Evolutionary conservation across 225 moss, liverwort and hornwort genomes (phyloP), one percentile per base, ranked within the genome.

Genomic region (Marchantia paleacea): DNA sequence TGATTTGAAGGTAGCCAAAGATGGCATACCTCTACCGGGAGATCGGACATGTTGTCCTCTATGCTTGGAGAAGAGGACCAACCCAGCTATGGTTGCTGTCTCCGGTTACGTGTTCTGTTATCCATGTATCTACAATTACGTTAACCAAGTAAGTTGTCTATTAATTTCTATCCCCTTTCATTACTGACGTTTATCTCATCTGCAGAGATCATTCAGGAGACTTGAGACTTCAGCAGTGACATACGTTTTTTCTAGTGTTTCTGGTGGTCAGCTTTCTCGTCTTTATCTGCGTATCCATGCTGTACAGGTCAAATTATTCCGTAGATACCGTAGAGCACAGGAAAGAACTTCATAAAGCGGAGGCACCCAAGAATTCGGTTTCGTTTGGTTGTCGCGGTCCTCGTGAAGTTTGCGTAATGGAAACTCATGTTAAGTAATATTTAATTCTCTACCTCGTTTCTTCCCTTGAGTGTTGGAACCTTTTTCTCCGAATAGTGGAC

Each of bases 71-170:
- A 90, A 89, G 77, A 89, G 99, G 63, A 91, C 94, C 7, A 99
- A 99, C 80, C 99, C 99, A 82, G 91, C 99, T 47, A 92, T 99
- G 84, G 86, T 90, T 50, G 89, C 99, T 66, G 89, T 94, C 73
- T 99, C 99, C 52, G 99, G 99, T 80, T 99, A 94, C 80, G 99
- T 99, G 39, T 99, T 99, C 75, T 99, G 99, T 83, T 99, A 99
- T 84, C 89, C 99, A 0, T 99, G 99, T 85, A 91, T 92, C 69
- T 99, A 91, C 88, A 95, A 94, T 81, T 99, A 99, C 70, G 90
- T 99, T 15, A 80, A 85, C 50, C 91, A 97, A 93, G 96, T 94
- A 88, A 52, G 83, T 64, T 11, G 18, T 65, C 65, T 62, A 7
- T 30, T 30, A 8, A 7, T 69, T 15, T n/a, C 7, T 39, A 39